A percentile compares a stretch with the other conserved stretches of the same genome.
phyloP scores from a whole-genome alignment of 352 stramenopile genomes.

The Phytophthora macrochlamydospora region DNA sequence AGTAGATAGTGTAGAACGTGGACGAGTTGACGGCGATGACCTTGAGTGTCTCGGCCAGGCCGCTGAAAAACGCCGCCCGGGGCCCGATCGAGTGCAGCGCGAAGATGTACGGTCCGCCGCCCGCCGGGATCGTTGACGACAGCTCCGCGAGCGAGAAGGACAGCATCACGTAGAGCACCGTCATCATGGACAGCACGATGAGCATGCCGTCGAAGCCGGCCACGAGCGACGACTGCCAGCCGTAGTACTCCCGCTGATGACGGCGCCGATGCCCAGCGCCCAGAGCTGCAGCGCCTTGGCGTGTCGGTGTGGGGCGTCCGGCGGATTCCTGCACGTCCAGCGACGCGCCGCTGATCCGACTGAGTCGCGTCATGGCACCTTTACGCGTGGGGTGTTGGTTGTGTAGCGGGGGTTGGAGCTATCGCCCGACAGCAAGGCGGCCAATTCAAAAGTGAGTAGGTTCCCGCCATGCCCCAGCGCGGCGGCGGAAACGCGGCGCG shows the following conservation, averaged over 20 bases:
- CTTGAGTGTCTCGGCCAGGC: conserved; percentile 59
- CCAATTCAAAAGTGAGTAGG: conserved; percentile 24
- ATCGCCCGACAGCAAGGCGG: not conserved
- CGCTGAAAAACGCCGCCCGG: conserved; percentile 36
- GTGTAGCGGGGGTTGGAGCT: not conserved
- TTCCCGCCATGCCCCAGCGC: not conserved
- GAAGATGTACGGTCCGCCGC: conserved; percentile 69
- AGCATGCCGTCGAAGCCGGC: conserved; percentile 63
- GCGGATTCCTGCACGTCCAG: conserved; percentile 24
- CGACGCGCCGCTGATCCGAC: conserved; percentile 25
- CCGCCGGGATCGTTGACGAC: conserved; percentile 54
- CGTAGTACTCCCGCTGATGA: conserved; percentile 58
- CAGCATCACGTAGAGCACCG: conserved; percentile 62
- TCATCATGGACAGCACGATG: conserved; percentile 58
- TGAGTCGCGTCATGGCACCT: conserved; percentile 24
- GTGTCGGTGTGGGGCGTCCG: conserved; percentile 35
- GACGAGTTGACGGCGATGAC: conserved; percentile 63
- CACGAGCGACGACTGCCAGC: conserved; percentile 61
- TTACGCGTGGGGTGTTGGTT: no score
- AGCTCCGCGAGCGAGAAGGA: conserved; percentile 73
- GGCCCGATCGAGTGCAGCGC: conserved; percentile 55
- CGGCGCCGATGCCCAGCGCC: conserved; percentile 52
- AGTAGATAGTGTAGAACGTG: conserved; percentile 46
- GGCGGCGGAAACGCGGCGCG: not conserved
- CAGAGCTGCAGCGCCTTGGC: conserved; percentile 61